Conservation (phyloP, 2,329 filamentous ascomycete species). For the Aureobasidium sp. region DNA sequence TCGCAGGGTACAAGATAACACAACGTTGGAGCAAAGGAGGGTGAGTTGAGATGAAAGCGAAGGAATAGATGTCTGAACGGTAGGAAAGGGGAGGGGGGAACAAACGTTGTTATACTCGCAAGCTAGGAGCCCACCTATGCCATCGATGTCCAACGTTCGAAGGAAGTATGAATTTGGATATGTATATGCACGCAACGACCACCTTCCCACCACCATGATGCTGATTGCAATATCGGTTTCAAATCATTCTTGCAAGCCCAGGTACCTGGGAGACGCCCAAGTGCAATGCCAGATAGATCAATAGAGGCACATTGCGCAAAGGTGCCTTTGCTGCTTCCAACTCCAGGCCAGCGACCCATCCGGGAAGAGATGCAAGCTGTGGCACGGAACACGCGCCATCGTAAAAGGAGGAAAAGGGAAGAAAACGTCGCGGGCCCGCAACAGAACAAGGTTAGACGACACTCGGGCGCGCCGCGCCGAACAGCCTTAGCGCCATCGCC, state of each 20-base stretch:
- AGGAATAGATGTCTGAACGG: not conserved
- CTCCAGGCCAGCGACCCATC: not conserved
- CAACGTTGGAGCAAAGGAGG: slow-evolving; percentile 4
- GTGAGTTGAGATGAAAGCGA: not conserved
- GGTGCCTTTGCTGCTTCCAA: not conserved
- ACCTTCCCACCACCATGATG: slow-evolving; percentile 4
- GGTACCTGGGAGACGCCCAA: slow-evolving; percentile 6
- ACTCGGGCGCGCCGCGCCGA: slow-evolving; percentile 10
- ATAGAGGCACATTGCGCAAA: not conserved
- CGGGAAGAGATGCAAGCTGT: slow-evolving; percentile 5
- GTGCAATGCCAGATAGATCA: slow-evolving; percentile 9
- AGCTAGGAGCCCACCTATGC: slow-evolving; percentile 2
- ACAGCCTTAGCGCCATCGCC: slow-evolving; percentile 10
- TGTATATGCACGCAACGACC: slow-evolving; percentile 11
- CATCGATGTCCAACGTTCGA: not conserved
- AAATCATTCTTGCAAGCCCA: slow-evolving; percentile 8
- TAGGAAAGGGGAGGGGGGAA: slow-evolving; percentile 4
- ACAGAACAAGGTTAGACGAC: slow-evolving; percentile 5
- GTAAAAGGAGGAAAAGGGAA: slow-evolving; percentile 2
- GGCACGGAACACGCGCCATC: slow-evolving; percentile 5
- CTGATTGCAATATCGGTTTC: slow-evolving; percentile 1
- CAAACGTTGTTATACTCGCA: slow-evolving; percentile 11
- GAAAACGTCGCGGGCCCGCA: not conserved
- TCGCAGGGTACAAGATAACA: not conserved
- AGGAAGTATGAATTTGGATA: not conserved